Conservation (phyloP, 2,329 filamentous ascomycete species). For the Hymenoscyphus infarciens region DNA sequence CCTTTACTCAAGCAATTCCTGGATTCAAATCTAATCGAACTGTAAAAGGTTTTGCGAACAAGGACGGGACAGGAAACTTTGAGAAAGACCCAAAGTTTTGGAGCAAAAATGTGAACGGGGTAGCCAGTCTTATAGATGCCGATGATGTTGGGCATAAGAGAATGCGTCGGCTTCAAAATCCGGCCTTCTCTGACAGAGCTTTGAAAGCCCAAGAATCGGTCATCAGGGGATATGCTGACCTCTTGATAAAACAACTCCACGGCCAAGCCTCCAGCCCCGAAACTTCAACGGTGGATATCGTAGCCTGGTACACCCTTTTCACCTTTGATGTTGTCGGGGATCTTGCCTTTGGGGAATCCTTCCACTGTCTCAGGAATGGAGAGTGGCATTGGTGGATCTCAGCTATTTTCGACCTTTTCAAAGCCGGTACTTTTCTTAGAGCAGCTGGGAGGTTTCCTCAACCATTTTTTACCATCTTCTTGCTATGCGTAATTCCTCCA, state of each 20-base stretch:
- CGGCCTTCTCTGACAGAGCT: constrained; percentile 26
- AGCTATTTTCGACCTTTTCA: constrained; percentile 11
- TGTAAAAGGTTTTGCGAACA: background rate
- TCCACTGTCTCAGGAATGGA: constrained; percentile 30
- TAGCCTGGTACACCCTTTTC: constrained; percentile 8
- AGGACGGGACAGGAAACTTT: background rate
- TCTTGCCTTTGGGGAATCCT: constrained; percentile 43
- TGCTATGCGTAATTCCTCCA: background rate
- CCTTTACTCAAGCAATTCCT: background rate
- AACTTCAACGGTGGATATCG: constrained; percentile 3
- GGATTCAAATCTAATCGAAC: background rate
- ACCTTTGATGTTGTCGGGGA: constrained; percentile 36
- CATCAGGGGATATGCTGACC: constrained; percentile 33
- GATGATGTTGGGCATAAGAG: background rate
- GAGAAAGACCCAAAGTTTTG: constrained; percentile 1
- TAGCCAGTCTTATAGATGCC: background rate
- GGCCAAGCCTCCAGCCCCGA: constrained; percentile 15
- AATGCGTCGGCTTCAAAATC: background rate
- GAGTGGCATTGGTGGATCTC: constrained; percentile 23
- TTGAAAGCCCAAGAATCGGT: constrained; percentile 34
- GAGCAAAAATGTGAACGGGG: background rate
- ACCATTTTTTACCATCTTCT: background rate
- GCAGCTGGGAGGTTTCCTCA: background rate
- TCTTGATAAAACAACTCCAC: constrained; percentile 29
- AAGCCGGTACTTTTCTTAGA: constrained; percentile 1